These are phyloP conservation scores for Teunomyces barrocoloradensis DNA, from an alignment of 805 yeast species.

Conservation along the genomic window DNA sequence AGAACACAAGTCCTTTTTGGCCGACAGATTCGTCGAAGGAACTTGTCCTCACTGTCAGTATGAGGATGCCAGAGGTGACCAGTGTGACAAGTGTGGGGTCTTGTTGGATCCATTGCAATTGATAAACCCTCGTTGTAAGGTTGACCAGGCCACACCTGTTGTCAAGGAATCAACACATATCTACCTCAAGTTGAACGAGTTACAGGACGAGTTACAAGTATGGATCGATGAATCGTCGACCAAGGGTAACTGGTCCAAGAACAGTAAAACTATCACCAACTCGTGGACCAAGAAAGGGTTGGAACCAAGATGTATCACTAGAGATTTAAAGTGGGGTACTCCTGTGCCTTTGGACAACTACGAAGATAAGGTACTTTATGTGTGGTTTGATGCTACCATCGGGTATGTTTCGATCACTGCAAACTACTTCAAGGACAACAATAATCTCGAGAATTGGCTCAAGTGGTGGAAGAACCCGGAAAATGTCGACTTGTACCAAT, in stretches of 20 bases:
- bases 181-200: constrained; percentile 76
- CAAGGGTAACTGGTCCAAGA: constrained; percentile 88
- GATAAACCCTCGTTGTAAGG: constrained; percentile 91
- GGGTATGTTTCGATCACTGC: constrained; percentile 98
- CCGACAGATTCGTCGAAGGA: constrained; percentile 97
- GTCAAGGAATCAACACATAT: constrained; percentile 82
- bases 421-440: constrained; percentile 55
- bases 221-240: constrained; percentile 72
- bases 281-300: constrained; percentile 95
- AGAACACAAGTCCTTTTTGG: constrained; percentile 84
- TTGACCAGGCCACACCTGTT: constrained; percentile 80
- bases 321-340: constrained; percentile 98
- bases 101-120: constrained; percentile 90
- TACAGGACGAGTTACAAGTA: constrained; percentile 68
- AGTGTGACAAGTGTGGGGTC: constrained; percentile 95
- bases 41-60: constrained; percentile 93
- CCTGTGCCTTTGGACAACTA: constrained; percentile 91
- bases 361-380: constrained; percentile 89
- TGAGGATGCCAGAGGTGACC: constrained; percentile 99
- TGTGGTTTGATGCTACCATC: constrained; percentile 98
- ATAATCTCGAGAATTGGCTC: constrained; percentile 55
- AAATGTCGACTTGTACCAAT: constrained; percentile 83
- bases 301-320: constrained; percentile 91
- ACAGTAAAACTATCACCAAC: constrained; percentile 82
- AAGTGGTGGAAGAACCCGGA: constrained; percentile 97